Evolutionary conservation across 495 filamentous ascomycete species (phyloP), one percentile per base, ranked within the genome.

Genomic region (Collariella sp.): DNA sequence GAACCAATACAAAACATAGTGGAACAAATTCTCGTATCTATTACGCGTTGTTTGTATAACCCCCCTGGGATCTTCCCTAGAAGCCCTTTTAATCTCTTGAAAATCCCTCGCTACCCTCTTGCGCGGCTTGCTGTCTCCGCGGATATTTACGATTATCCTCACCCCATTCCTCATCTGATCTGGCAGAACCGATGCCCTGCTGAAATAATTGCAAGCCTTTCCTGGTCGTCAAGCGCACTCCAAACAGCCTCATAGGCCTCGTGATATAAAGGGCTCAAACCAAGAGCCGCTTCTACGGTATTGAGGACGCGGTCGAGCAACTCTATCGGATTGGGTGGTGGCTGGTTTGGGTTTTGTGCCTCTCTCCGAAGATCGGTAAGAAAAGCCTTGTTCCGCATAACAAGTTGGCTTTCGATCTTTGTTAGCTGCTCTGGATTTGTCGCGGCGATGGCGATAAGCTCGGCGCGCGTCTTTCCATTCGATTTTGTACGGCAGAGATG

Each of bases 391-490:
- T n/a, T 51, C 48, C 48, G 48, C 23, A 3, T 22, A 23, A 51
- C 36, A 51, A 51, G 36, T 51, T 19, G 15, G 23, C 48, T 33
- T 51, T 51, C 48, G 36, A 51, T 38, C 20, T 19, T 51, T 42
- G 48, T 51, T 12, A 51, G 48, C 18, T 51, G 36, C 48, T 51
- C 48, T 34, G 48, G 48, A 51, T 51, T 42, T 51, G 48, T 51
- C 48, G 36, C 48, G 23, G 48, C 48, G 36, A 51, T 51, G 36
- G 48, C 36, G 38, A 51, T 51, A 51, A 51, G 48, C 48, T 51
- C 36, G 48, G 48, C 48, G 48, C 48, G 48, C n/a, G 48, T 51
- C 48, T 51, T 51, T 51, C 48, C 48, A 51, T 51, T 51, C 48
- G 48, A 36, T 42, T 51, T 51, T 42, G 23, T 51, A n/a, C 48